phyloP scores from a whole-genome alignment of 225 moss, liverwort and hornwort genomes.

The Bryoerythrophyllum caledonicum region DNA sequence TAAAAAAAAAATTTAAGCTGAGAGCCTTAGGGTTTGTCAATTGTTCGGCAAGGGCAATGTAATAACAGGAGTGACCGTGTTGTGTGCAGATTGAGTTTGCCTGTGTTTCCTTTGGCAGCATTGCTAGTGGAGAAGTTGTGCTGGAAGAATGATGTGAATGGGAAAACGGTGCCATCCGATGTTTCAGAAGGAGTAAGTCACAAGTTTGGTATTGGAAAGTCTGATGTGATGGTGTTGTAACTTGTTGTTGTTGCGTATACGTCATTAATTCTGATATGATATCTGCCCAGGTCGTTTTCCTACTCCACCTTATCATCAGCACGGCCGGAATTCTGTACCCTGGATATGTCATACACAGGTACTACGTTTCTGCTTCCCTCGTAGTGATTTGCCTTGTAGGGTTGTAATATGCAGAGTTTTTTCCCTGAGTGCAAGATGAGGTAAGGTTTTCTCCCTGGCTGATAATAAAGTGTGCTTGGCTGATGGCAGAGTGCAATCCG shows the following conservation, averaged over 20 bases:
- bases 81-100: conserved; percentile 63
- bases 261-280: background rate
- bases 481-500: conserved; percentile 68
- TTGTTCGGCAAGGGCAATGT: background rate
- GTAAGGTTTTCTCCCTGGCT: background rate
- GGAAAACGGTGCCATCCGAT: conserved; percentile 26
- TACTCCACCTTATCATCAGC: conserved; percentile 43
- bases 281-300: conserved; percentile 7
- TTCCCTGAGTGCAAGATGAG: background rate
- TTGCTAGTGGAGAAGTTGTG: conserved; percentile 61
- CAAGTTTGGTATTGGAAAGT: background rate
- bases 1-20: background rate
- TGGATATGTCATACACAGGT: conserved; percentile 76
- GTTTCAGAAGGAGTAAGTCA: conserved; percentile 46
- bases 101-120: conserved; percentile 63
- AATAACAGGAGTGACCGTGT: background rate
- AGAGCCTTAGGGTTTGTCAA: background rate
- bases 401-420: background rate
- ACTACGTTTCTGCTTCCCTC: background rate
- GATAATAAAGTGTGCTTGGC: background rate
- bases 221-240: too few species aligned
- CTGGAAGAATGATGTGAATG: conserved; percentile 7
- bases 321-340: conserved; percentile 62
- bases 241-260: too few species aligned
- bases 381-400: background rate